Evolutionary conservation across 257 asterid genomes (phyloP).

Genomic region (Gentiana macrophylla): DNA sequence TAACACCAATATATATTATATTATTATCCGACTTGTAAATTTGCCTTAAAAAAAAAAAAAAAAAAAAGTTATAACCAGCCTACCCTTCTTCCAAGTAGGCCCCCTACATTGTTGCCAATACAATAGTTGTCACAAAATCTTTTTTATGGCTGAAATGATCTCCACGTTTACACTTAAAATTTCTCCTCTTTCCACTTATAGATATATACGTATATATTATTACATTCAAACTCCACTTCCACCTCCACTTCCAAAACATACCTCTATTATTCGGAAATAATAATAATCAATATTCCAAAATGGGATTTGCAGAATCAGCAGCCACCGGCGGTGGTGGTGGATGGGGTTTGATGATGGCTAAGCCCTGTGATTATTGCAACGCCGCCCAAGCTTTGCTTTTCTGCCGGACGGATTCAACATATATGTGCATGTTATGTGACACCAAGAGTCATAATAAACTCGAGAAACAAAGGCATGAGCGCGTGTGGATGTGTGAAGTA

Average conservation of each 20-base stretch:
- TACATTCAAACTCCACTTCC: constrained; percentile 6
- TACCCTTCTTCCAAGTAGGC: too few relatives aligned
- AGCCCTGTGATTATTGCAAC: constrained; percentile 66
- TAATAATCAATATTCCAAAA: background rate
- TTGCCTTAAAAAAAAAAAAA: too few relatives aligned
- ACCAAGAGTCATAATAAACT: constrained; percentile 24
- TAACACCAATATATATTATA: too few relatives aligned
- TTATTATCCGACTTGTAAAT: too few relatives aligned
- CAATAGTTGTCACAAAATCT: constrained; percentile 23
- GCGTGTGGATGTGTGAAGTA: constrained; percentile 76
- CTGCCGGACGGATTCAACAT: constrained; percentile 53
- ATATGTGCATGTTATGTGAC: constrained; percentile 63
- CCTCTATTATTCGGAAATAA: background rate
- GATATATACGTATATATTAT: constrained; percentile 19
- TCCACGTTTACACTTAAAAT: constrained; percentile 57
- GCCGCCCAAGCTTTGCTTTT: constrained; percentile 54
- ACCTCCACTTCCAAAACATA: background rate
- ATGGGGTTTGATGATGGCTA: constrained; percentile 29
- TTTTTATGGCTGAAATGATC: constrained; percentile 27
- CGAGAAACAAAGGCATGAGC: constrained; percentile 26
- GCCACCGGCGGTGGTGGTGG: constrained; percentile 17
- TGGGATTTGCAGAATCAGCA: constrained; percentile 16
- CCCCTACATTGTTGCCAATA: too few relatives aligned
- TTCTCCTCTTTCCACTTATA: constrained; percentile 13
- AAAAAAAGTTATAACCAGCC: too few relatives aligned